Evolutionary conservation across 2,329 filamentous ascomycete genomes (phyloP), one percentile per base, ranked within the genome.

Genomic region (Colletotrichum acutatum): DNA sequence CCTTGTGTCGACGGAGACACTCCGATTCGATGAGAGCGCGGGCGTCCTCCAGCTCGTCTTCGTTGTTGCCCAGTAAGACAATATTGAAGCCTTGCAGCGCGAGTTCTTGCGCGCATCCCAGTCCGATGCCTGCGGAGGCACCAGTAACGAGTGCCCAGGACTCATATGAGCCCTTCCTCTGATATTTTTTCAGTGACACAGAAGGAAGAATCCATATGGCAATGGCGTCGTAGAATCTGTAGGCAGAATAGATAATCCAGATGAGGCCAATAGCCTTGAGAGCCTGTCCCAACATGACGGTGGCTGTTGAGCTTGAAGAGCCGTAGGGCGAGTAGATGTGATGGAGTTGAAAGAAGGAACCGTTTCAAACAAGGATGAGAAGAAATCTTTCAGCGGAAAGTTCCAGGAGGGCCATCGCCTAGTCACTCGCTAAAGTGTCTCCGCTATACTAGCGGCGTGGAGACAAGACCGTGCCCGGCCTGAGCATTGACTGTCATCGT

Each of bases 141-240:
- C 80, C 82, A 56, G 81, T 82, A 74, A 84, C 75, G 72, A 83
- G 78, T 61, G 78, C 80, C 54, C 78, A 81, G 2, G 78, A 67
- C 3, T 75, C 75, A 9, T 74, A 65, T 11, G 75, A 59, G n/a
- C 74, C 73, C 34, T 60, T 59, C n/a, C 77, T 77, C 37, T 76
- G 76, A 58, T 80, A 80, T 19, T 72, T 53, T 16, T 75, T 49
- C 28, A 80, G 62, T 1, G 77, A 71, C 1, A 63, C 66, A 8
- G 76, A 72, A n/a, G 79, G 75, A 6, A 46, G 73, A 60, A 76
- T 46, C 65, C 80, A 69, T 68, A 79, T 75, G 24, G 65, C 49
- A 24, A 78, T n/a, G 60, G 78, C 76, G 46, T 75, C 63, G 46
- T 62, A 42, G 12, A 64, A 19, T 8, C 57, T 61, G 57, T 75